Evolutionary conservation across 208 protist genomes (phyloP).

Genomic region (Porcisia deanei): DNA sequence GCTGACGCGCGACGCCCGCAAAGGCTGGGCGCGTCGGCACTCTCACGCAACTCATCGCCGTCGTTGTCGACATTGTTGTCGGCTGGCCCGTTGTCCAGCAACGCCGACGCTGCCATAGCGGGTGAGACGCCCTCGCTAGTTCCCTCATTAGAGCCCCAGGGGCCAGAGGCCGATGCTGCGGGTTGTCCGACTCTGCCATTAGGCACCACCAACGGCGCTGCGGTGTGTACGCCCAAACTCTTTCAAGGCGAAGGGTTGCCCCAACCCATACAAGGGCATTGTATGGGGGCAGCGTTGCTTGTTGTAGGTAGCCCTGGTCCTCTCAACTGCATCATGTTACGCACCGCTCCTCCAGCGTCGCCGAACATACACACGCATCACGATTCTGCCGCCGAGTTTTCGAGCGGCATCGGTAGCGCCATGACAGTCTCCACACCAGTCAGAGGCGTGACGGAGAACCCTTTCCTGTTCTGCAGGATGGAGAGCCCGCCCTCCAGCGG

Average conservation of each 20-base stretch:
- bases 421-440: neutral
- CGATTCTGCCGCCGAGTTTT: neutral
- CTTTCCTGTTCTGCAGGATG: no score
- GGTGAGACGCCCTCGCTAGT: neutral
- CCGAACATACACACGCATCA: neutral
- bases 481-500: neutral
- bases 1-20: neutral
- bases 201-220: neutral
- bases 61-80: neutral
- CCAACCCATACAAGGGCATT: neutral
- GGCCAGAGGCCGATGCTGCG: neutral
- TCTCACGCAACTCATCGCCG: neutral
- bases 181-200: no score
- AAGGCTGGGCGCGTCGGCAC: neutral
- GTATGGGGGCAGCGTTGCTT: neutral
- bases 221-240: neutral
- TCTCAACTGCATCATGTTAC: neutral
- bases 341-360: neutral
- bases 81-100: neutral
- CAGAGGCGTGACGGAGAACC: no score
- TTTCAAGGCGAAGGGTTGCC: neutral
- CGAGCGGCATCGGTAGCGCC: neutral
- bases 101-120: neutral
- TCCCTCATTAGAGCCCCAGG: neutral
- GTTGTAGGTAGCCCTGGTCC: neutral